A percentile compares a stretch with the other conserved stretches of the same genome.
These are phyloP conservation scores for Arabis hirsuta DNA, from an alignment of 345 rosid species.

Conservation along the genomic window DNA sequence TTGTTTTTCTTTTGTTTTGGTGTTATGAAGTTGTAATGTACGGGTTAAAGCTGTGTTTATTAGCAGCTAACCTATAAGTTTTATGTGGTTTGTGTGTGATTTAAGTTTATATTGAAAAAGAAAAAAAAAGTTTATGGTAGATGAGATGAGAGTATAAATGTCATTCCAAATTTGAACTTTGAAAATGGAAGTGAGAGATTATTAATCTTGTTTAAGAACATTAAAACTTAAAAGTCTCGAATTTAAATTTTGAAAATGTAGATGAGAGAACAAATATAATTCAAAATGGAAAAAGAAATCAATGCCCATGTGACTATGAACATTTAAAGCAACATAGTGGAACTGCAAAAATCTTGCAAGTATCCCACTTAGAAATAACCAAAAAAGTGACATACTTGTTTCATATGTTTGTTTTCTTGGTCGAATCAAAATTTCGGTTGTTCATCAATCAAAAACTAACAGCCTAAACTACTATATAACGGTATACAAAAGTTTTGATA, in stretches of 20 bases:
- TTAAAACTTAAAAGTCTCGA: too few relatives aligned
- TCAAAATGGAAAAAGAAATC: not conserved
- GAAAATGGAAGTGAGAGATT: not conserved
- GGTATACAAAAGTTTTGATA: not conserved
- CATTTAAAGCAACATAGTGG: not conserved
- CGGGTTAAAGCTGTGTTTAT: conserved; percentile 17
- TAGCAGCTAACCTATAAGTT: conserved; percentile 6
- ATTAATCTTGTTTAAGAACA: too few relatives aligned
- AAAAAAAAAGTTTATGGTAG: not conserved
- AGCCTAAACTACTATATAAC: not conserved
- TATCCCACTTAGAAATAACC: not conserved
- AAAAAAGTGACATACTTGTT: not conserved
- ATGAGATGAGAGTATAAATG: too few relatives aligned
- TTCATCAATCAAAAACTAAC: not conserved
- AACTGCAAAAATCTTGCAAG: not conserved
- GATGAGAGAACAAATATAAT: not conserved
- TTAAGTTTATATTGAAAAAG: too few relatives aligned
- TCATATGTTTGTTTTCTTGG: not conserved
- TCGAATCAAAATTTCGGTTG: not conserved
- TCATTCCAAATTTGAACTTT: not conserved
- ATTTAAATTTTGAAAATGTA: not conserved
- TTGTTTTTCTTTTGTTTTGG: conserved; percentile 2
- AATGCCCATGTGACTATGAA: too few relatives aligned
- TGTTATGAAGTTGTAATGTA: conserved; percentile 33
- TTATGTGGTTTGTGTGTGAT: not conserved